Evolutionary conservation across 768 basidiomycete genomes (phyloP), one percentile per base, ranked within the genome.

Genomic region (Mycena haematopus): DNA sequence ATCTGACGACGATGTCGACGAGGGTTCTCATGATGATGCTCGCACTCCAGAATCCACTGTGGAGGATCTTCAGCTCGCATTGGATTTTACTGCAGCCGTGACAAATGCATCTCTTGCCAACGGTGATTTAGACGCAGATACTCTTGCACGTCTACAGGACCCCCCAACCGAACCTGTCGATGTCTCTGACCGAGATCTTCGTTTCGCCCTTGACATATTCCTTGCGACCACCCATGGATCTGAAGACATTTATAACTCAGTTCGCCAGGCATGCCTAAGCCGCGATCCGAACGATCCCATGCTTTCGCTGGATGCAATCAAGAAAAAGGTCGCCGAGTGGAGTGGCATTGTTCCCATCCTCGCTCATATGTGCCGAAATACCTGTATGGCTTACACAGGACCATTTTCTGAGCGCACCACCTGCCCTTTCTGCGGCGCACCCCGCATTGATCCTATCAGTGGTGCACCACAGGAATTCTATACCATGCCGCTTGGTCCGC

Each of bases 401-500:
- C 69, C 70, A 9, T 72, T 49, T 25, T 29, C 52, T 2, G 35
- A 38, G 5, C 54, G 59, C 13, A 50, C 65, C 0, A 2, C 10
- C 0, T 79, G 78, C 51, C 60, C 65, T 0, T 58, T 58, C 3
- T 80, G 79, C 44, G 52, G 54, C 0, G 45, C 68, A 47, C 46
- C 71, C 7, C 73, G 70, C 1, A 71, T 71, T 56, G 68, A 76
- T 19, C 25, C 24, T 2, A 55, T 13, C 0, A 44, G 1, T 0
- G 24, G 40, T 7, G 1, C 1, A 21, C 21, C 62, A 14, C 38
- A 42, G n/a, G 22, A 72, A 6, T 76, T 75, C 14, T 60, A 45
- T 0, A 79, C 76, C 0, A 71, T 80, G 2, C 77, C 71, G 0
- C 47, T 79, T 9, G 77, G 77, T 8, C 76, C 76, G 0, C 78